Conservation (phyloP, 1,284 basidiomycete genomes). For the Cutaneotrichosporon sp. region DNA sequence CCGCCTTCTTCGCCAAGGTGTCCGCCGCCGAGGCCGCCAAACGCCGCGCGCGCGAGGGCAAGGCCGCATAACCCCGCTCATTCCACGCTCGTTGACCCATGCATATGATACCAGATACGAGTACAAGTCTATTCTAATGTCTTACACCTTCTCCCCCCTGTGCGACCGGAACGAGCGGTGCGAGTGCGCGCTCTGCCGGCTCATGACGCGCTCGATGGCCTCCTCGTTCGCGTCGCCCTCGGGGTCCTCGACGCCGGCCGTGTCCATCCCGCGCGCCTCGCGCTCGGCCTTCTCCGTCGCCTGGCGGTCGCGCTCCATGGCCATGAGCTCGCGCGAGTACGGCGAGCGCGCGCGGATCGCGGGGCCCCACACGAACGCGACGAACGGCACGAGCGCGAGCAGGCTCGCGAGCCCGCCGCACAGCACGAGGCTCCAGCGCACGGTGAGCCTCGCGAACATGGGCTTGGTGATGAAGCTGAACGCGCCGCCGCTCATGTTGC, state of each 20-base stretch:
- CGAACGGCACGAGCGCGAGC: slow-evolving; percentile 44
- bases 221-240: slow-evolving; percentile 22
- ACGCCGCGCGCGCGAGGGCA: slow-evolving; percentile 41
- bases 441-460: slow-evolving; percentile 22
- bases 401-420: slow-evolving; percentile 18
- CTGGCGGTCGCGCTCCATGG: slow-evolving; percentile 40
- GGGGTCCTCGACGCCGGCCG: slow-evolving; percentile 18
- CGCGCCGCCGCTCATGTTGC: slow-evolving; percentile 32
- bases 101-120: neutral
- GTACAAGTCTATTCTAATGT: too few relatives aligned
- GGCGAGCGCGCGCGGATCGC: slow-evolving; percentile 38
- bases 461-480: slow-evolving; percentile 24
- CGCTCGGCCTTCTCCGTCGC: slow-evolving; percentile 28
- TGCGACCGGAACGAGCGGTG: neutral
- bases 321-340: slow-evolving; percentile 45
- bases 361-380: slow-evolving; percentile 44
- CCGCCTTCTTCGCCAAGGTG: slow-evolving; percentile 73
- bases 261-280: slow-evolving; percentile 14
- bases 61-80: slow-evolving; percentile 34
- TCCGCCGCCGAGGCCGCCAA: slow-evolving; percentile 69
- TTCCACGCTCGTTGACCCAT: neutral
- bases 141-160: neutral
- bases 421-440: slow-evolving; percentile 22
- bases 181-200: neutral
- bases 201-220: slow-evolving; percentile 2